Evolutionary conservation across 768 basidiomycete species (phyloP).

Genomic region (Clitopilus passeckerianus): DNA sequence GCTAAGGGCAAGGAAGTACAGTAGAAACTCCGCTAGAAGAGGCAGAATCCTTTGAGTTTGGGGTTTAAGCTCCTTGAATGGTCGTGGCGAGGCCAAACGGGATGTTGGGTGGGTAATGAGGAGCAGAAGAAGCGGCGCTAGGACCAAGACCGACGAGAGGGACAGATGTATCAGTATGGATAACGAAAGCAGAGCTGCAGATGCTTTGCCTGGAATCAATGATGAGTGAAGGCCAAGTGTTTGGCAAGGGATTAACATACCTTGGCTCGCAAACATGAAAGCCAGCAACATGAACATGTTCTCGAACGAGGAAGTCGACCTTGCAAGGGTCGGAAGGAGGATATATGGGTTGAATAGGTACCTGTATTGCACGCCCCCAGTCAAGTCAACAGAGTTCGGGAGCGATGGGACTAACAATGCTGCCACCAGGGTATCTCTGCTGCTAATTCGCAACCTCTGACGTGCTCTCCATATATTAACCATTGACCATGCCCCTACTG

Average conservation of each 20-base stretch:
- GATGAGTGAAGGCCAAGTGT: background rate
- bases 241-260: constrained; percentile 28
- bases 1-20: constrained; percentile 45
- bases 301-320: constrained; percentile 81
- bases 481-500: constrained; percentile 62
- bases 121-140: constrained; percentile 64
- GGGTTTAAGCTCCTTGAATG: constrained; percentile 24
- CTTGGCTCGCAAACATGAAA: constrained; percentile 66
- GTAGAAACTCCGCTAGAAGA: constrained; percentile 42
- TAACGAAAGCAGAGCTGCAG: constrained; percentile 57
- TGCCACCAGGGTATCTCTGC: constrained; percentile 59
- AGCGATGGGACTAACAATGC: constrained; percentile 49
- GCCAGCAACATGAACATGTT: constrained; percentile 65
- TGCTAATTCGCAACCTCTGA: constrained; percentile 39
- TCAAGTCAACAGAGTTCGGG: background rate
- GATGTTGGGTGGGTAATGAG: constrained; percentile 59
- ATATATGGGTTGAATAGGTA: constrained; percentile 91
- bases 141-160: constrained; percentile 61
- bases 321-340: constrained; percentile 70
- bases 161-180: constrained; percentile 72
- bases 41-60: constrained; percentile 24
- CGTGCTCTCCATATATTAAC: constrained; percentile 64
- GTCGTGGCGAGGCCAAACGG: constrained; percentile 57
- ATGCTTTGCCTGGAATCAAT: constrained; percentile 43
- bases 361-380: constrained; percentile 30